Conservation (phyloP, 169 alveolate genomes). For the Cryptosporidium andersoni region DNA sequence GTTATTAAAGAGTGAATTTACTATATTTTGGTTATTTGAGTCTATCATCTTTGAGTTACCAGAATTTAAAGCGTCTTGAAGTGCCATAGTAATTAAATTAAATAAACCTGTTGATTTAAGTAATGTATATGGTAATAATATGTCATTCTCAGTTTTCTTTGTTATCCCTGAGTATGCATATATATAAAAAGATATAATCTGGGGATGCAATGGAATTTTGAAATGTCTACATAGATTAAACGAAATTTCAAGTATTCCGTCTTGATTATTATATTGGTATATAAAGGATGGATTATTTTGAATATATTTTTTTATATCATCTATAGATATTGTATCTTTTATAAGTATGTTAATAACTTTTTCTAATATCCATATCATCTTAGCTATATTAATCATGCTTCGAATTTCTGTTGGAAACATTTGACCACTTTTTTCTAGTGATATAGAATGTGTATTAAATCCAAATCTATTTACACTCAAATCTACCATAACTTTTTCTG, state of each 20-base stretch:
- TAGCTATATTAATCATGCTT: no score
- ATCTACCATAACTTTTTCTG: no score
- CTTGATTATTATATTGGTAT: constrained; percentile 14
- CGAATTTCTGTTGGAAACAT: no score
- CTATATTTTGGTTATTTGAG: not conserved
- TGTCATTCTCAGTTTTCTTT: no score
- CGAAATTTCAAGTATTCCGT: constrained; percentile 11
- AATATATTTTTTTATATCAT: no score
- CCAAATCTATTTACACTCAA: no score
- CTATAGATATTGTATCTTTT: no score
- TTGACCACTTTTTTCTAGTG: no score
- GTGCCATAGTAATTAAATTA: constrained; percentile 2
- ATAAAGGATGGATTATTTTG: no score
- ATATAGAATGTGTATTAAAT: no score
- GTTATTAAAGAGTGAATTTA: constrained; percentile 2
- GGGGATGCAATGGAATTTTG: constrained; percentile 42
- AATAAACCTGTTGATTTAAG: constrained; percentile 13
- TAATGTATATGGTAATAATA: constrained; percentile 5
- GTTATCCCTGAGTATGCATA: not conserved
- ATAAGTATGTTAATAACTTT: no score
- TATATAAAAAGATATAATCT: constrained; percentile 23
- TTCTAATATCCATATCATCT: no score
- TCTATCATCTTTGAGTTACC: constrained; percentile 7
- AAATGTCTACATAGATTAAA: constrained; percentile 2
- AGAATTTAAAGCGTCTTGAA: not conserved